phyloP scores from a whole-genome alignment of 2,329 filamentous ascomycete species.

The Chaetomiaceae sp. region DNA sequence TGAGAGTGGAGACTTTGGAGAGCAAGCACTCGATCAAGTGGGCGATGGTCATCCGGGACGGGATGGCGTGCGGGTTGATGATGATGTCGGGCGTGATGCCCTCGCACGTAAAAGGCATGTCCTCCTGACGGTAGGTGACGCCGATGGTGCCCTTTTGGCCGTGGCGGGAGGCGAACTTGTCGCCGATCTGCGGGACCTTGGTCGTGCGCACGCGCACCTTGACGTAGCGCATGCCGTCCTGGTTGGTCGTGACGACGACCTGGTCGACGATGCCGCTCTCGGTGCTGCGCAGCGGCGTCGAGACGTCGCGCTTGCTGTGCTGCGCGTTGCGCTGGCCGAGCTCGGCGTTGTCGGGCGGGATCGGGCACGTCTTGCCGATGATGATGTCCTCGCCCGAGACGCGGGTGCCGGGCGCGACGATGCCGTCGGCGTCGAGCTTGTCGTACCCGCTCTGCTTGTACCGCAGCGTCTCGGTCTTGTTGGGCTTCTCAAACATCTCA shows the following conservation, averaged over 20 bases:
- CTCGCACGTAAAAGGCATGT: slow-evolving; percentile 95
- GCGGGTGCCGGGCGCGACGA: slow-evolving; percentile 87
- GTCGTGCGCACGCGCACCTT: slow-evolving; percentile 97
- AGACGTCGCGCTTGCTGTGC: slow-evolving; percentile 92
- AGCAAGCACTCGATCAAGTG: slow-evolving; percentile 99
- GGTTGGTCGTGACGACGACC: slow-evolving; percentile 89
- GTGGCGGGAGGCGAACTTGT: slow-evolving; percentile 99
- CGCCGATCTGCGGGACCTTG: slow-evolving; percentile 96
- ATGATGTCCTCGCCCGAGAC: slow-evolving; percentile 98
- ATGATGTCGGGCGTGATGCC: slow-evolving; percentile 93
- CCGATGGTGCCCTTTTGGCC: slow-evolving; percentile 99
- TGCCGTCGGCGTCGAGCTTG: slow-evolving; percentile 94
- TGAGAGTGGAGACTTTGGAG: slow-evolving; percentile 89
- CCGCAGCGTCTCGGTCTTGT: slow-evolving; percentile 78
- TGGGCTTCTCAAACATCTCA: slow-evolving; percentile 94
- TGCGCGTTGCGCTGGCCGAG: slow-evolving; percentile 84
- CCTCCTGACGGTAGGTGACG: slow-evolving; percentile 95
- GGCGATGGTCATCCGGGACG: slow-evolving; percentile 99
- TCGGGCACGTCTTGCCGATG: slow-evolving; percentile 95
- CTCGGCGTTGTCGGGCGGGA: slow-evolving; percentile 88
- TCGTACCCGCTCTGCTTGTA: slow-evolving; percentile 96
- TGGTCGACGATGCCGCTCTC: slow-evolving; percentile 96
- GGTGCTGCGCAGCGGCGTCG: slow-evolving; percentile 88
- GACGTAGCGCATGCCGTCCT: slow-evolving; percentile 90
- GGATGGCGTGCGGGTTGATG: slow-evolving; percentile 99